A percentile compares a stretch with the other conserved stretches of the same genome.
Evolutionary conservation across 73 alveolate genomes (phyloP).

Genomic region (Uronychia setigera): DNA sequence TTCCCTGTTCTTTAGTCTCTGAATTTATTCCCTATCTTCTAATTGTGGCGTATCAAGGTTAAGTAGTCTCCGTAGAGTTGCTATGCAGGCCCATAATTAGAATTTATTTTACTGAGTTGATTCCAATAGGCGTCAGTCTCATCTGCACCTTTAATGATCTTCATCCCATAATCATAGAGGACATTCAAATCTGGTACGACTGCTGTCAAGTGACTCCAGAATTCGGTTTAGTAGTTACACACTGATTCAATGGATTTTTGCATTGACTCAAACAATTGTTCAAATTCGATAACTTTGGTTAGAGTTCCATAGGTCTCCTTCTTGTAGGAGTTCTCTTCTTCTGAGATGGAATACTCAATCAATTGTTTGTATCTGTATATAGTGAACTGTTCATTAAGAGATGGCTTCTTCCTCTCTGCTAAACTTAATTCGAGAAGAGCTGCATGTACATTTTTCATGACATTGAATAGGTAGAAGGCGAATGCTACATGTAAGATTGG

Average conservation of each 20-base stretch:
- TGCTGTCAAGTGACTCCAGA: conserved; percentile 25
- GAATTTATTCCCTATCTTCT: conserved; percentile 32
- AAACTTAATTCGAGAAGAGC: conserved; percentile 38
- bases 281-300: conserved; percentile 35
- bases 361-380: conserved; percentile 36
- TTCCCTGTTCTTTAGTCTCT: conserved; percentile 12
- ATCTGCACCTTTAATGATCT: conserved; percentile 15
- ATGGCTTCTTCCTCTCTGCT: conserved; percentile 50
- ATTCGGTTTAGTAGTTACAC: conserved; percentile 37
- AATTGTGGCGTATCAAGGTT: conserved; percentile 29
- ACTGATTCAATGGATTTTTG: conserved; percentile 39
- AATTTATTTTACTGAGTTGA: conserved; percentile 15
- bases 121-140: conserved; percentile 39
- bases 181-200: conserved; percentile 22
- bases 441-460: conserved; percentile 43
- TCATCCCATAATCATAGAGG: conserved; percentile 16
- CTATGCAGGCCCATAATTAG: conserved; percentile 28
- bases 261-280: conserved; percentile 25
- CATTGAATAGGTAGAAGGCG: conserved; percentile 33
- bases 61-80: conserved; percentile 42
- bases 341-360: conserved; percentile 19
- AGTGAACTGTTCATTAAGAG: conserved; percentile 20
- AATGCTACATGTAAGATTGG: conserved; percentile 34
- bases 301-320: conserved; percentile 2
- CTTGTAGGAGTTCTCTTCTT: conserved; percentile 16